These are phyloP conservation scores for Backusella tuberculispora DNA, from an alignment of 192 early-diverging fungal genomes.

Conservation along the genomic window DNA sequence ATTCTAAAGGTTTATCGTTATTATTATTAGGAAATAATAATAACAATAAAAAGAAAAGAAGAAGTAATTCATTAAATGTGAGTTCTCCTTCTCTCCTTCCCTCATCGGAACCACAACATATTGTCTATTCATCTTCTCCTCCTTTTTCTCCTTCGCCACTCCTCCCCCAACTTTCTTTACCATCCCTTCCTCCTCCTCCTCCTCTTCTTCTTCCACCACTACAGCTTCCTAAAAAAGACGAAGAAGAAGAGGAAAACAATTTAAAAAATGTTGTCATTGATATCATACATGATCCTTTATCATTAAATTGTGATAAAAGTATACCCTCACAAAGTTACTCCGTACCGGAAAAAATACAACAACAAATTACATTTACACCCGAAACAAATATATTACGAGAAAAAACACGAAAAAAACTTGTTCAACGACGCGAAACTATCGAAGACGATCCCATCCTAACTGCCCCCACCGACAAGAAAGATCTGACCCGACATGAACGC, in stretches of 20 bases:
- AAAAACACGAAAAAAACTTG: background rate
- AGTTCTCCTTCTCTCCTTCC: background rate
- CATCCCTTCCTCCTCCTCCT: background rate
- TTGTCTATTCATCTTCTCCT: background rate
- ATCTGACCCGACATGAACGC: slow-evolving; percentile 33
- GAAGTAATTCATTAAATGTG: background rate
- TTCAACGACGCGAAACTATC: background rate
- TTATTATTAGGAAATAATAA: background rate
- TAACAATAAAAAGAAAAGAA: background rate
- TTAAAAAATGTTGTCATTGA: background rate
- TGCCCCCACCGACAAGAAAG: slow-evolving; percentile 13
- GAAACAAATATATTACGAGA: slow-evolving; percentile 19
- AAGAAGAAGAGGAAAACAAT: no score
- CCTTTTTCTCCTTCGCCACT: background rate
- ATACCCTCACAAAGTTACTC: background rate
- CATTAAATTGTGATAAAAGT: background rate
- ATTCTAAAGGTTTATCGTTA: background rate
- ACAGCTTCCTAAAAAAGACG: background rate
- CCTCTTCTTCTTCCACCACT: no score
- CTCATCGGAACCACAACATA: background rate
- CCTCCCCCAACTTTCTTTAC: background rate
- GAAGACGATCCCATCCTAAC: background rate
- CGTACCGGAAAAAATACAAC: slow-evolving; percentile 1
- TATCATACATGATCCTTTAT: background rate
- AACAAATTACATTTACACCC: slow-evolving; percentile 12